Percentiles rank a stretch among this genome's conserved stretches.
phyloP scores from a whole-genome alignment of 495 filamentous ascomycete genomes.

The Venustampulla echinocandica region DNA sequence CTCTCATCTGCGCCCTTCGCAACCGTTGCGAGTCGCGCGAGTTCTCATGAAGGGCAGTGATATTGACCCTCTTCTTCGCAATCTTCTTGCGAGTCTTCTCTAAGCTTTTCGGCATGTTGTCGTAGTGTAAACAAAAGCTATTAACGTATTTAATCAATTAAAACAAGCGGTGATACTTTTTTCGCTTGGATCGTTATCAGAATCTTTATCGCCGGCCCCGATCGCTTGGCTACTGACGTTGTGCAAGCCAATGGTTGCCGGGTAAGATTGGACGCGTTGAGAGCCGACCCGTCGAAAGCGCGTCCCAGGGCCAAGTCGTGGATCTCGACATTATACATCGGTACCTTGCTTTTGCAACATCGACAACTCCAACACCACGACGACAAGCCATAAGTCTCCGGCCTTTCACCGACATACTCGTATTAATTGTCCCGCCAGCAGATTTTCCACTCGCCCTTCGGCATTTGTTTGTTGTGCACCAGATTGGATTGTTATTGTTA shows the following conservation, averaged over 20 bases:
- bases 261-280: neutral
- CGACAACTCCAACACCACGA: neutral
- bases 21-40: slow-evolving; percentile 70
- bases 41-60: slow-evolving; percentile 68
- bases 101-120: slow-evolving; percentile 58
- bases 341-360: too few species aligned
- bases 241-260: neutral
- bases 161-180: neutral
- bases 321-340: neutral
- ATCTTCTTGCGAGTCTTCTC: slow-evolving; percentile 79
- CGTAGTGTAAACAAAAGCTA: neutral
- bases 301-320: neutral
- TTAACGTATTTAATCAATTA: neutral
- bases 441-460: neutral
- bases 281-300: neutral
- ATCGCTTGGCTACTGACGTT: neutral
- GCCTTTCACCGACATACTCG: neutral
- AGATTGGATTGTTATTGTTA: too few species aligned
- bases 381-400: neutral
- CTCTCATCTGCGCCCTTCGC: slow-evolving; percentile 61
- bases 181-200: neutral
- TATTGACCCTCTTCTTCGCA: slow-evolving; percentile 58
- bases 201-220: slow-evolving; percentile 3
- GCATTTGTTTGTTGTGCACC: slow-evolving; percentile 3
- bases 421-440: neutral